Base-by-base conservation (phyloP, 2,329 filamentous ascomycete species). In the Aspergillus quadrilineatus region DNA sequence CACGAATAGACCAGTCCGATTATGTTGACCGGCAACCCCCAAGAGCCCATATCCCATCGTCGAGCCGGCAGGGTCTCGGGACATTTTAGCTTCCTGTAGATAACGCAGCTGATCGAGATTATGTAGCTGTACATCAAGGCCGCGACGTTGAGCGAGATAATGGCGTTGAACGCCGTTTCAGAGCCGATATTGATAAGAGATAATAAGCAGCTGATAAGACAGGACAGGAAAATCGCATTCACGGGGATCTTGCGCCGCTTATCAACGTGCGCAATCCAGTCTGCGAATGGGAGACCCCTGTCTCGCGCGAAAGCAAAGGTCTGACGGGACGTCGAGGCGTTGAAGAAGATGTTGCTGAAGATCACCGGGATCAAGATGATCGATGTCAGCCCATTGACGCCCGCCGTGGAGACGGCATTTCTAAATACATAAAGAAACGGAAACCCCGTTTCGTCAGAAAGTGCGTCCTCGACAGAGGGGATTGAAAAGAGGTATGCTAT, bases 151-250 rank as follows among this genome's bases (percentile, higher is more conserved):
- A 84, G 72, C 1, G 79, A 81, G 14, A 78, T 75, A 52, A 83
- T 79, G 52, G 77, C 78, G 62, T 81, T 79, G 66, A 83, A 80
- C 6, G 80, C 81, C 5, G 77, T 73, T 4, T 72, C 61, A 5
- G 77, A 81, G 22, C 79, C 80, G 43, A 83, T 78, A 64, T 81
- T 81, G 67, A 83, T 82, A 6, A 80, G 67, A 0, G 75, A 75
- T 6, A 81, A 67, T 4, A 80, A 65, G 1, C 65, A 63, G 43
- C 62, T 68, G 58, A 75, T 67, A 1, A 62, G 30, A 42, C 69
- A 67, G 3, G 71, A 72, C 1, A 72, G 48, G 1, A 56, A 61
- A 26, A 75, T 69, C 0, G 79, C 70, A 46, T 75, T 76, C 1
- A 77, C 65, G 1, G 79, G 79, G 36, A 81, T 73, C 39, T 74